phyloP scores from a whole-genome alignment of 2,329 filamentous ascomycete genomes.

The Beauveria asiatica region DNA sequence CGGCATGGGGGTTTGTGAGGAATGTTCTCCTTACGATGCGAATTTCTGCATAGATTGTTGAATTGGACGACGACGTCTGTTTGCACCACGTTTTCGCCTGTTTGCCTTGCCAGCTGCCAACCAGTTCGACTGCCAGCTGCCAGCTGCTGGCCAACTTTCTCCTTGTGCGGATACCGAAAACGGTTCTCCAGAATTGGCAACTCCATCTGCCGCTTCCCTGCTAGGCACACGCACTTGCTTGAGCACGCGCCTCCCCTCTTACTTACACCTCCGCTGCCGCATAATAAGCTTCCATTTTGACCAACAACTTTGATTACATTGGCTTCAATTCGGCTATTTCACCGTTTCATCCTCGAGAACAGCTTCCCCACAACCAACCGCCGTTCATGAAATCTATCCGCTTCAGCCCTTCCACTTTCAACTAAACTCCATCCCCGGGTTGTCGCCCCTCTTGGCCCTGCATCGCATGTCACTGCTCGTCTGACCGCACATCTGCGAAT shows the following conservation, averaged over 20 bases:
- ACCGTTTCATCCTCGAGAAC: not conserved
- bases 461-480: slow-evolving; percentile 6
- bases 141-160: not conserved
- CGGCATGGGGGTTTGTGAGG: not conserved
- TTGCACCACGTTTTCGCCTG: not conserved
- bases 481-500: not conserved
- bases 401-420: not conserved
- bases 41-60: not conserved
- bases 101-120: not conserved
- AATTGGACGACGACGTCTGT: not conserved
- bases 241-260: not conserved
- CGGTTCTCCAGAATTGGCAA: slow-evolving; percentile 9
- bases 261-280: slow-evolving; percentile 1
- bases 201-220: slow-evolving; percentile 3
- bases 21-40: slow-evolving; percentile 7
- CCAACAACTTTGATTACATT: not conserved
- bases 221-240: not conserved
- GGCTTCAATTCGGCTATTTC: not conserved
- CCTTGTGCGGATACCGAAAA: not conserved
- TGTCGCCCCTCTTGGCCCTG: not conserved
- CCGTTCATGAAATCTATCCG: not conserved
- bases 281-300: not conserved
- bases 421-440: not conserved
- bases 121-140: not conserved
- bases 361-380: not conserved